Percentiles rank a stretch among this genome's conserved stretches.
These are phyloP conservation scores for Evernia prunastri DNA, from an alignment of 495 filamentous ascomycete genomes.

Conservation along the genomic window DNA sequence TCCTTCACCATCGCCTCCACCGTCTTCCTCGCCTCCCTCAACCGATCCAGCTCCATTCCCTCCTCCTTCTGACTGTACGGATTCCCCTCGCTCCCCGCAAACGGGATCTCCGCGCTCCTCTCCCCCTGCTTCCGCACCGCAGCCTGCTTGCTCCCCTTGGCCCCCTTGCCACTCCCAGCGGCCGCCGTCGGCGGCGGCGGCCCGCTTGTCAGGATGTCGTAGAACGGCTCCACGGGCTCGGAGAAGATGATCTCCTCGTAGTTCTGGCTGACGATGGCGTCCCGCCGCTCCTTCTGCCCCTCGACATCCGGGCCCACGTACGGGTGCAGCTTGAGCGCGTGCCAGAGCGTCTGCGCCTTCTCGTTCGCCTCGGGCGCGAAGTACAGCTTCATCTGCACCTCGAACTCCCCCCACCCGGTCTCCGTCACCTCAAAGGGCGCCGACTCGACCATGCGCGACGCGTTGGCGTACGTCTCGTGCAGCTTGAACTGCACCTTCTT, in stretches of 20 bases:
- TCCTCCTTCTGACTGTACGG: constrained; percentile 73
- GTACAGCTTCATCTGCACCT: constrained; percentile 86
- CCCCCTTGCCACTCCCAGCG: constrained; percentile 37
- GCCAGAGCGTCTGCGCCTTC: constrained; percentile 86
- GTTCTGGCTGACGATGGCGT: constrained; percentile 63
- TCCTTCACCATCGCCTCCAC: constrained; percentile 64
- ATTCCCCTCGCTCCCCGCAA: constrained; percentile 52
- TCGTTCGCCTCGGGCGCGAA: constrained; percentile 79
- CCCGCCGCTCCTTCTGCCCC: constrained; percentile 56
- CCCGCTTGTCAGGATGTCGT: constrained; percentile 69
- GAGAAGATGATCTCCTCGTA: constrained; percentile 95
- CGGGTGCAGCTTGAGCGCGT: constrained; percentile 83
- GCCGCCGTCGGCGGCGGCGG: constrained; percentile 32
- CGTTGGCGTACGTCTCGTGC: constrained; percentile 88
- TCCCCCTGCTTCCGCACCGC: constrained; percentile 44
- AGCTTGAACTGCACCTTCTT: constrained; percentile 97
- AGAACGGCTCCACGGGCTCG: constrained; percentile 87
- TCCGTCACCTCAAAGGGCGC: constrained; percentile 76
- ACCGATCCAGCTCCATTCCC: constrained; percentile 55
- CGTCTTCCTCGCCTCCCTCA: constrained; percentile 54
- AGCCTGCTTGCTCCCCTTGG: constrained; percentile 41
- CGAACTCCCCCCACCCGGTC: constrained; percentile 97
- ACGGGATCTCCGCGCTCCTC: constrained; percentile 66
- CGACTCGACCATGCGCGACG: constrained; percentile 67
- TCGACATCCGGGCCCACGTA: constrained; percentile 79